A percentile compares a stretch with the other conserved stretches of the same genome.
Conservation (phyloP, 116 monocot species). For the Dioscorea cayenensis region DNA sequence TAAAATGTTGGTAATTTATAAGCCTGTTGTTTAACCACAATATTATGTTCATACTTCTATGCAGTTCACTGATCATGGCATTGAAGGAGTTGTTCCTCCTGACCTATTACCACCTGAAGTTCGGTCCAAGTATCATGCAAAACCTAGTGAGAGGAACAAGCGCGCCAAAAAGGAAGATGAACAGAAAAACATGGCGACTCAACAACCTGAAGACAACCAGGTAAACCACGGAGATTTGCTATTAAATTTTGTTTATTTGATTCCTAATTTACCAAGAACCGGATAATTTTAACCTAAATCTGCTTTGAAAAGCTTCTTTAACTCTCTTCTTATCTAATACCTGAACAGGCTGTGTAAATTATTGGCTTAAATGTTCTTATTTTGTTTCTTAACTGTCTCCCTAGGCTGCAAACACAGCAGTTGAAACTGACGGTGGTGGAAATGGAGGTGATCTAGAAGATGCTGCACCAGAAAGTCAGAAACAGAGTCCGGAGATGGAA, state of each 20-base stretch:
- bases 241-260: too few relatives aligned
- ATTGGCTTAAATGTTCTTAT: too few relatives aligned
- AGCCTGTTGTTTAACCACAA: background rate
- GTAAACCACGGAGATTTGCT: constrained; percentile 14
- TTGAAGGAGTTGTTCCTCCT: constrained; percentile 94
- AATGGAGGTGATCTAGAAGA: constrained; percentile 54
- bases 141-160: constrained; percentile 68
- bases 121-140: constrained; percentile 65
- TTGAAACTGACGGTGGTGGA: constrained; percentile 50
- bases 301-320: background rate
- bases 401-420: constrained; percentile 41
- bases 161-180: constrained; percentile 78
- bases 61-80: constrained; percentile 82
- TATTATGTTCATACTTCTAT: background rate
- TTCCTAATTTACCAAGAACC: too few relatives aligned
- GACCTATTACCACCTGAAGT: constrained; percentile 82
- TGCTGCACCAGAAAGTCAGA: constrained; percentile 39
- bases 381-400: background rate
- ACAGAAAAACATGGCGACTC: constrained; percentile 41
- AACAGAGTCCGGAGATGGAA: constrained; percentile 61
- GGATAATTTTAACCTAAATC: background rate
- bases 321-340: background rate
- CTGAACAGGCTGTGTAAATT: background rate
- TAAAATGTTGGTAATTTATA: background rate
- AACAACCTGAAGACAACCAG: constrained; percentile 54